Conservation (phyloP, 2,329 filamentous ascomycete genomes). For the Alternaria gansuensis region DNA sequence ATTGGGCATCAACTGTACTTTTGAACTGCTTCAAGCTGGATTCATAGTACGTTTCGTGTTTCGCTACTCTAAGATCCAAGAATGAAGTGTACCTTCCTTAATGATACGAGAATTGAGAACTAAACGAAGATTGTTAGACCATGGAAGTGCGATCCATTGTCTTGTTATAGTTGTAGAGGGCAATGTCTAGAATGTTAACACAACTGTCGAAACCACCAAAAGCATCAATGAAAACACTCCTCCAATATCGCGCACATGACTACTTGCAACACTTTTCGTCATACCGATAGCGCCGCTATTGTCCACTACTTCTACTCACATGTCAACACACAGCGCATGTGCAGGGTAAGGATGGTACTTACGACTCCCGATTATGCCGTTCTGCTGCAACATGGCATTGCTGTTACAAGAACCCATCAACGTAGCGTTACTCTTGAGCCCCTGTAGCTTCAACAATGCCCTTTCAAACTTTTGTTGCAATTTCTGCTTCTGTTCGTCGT, state of each 20-base stretch:
- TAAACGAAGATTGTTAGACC: not conserved
- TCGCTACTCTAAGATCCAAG: too few relatives aligned
- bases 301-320: constrained; percentile 14
- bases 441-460: constrained; percentile 36
- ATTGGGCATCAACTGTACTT: not conserved
- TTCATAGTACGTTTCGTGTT: too few relatives aligned
- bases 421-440: constrained; percentile 39
- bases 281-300: constrained; percentile 26
- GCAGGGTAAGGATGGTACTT: not conserved
- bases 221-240: not conserved
- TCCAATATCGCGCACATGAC: not conserved
- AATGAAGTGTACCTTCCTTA: too few relatives aligned
- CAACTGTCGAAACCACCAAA: not conserved
- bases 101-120: too few relatives aligned
- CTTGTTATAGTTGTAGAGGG: too few relatives aligned
- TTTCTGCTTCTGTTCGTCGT: constrained; percentile 35
- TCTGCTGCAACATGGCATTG: constrained; percentile 11
- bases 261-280: constrained; percentile 6
- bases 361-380: constrained; percentile 20
- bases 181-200: not conserved
- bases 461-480: constrained; percentile 38
- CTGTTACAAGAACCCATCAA: constrained; percentile 32
- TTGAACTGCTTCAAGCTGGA: too few relatives aligned
- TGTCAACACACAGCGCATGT: constrained; percentile 12
- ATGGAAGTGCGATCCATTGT: not conserved